These are phyloP conservation scores for Anthoceros angustus DNA, from an alignment of 225 moss, liverwort and hornwort species.

Conservation along the genomic window DNA sequence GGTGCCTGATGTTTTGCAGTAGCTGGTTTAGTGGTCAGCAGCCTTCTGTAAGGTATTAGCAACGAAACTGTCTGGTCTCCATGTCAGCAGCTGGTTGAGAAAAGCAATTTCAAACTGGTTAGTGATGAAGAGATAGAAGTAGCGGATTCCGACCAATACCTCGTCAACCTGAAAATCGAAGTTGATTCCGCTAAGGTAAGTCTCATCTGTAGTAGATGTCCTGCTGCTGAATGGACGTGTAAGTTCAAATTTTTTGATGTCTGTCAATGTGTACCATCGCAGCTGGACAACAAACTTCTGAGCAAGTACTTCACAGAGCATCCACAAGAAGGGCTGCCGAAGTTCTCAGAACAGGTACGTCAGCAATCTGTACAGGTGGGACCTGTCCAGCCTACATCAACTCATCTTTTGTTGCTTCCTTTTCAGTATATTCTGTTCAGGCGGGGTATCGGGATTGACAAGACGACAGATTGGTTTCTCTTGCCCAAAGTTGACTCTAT, in stretches of 20 bases:
- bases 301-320: neutral
- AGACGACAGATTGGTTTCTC: slow-evolving; percentile 49
- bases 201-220: neutral
- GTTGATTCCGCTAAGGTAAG: neutral
- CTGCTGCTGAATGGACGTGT: too few relatives aligned
- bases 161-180: neutral
- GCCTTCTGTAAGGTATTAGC: neutral
- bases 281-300: neutral
- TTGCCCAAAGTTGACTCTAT: slow-evolving; percentile 44
- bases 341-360: neutral
- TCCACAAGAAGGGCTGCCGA: neutral
- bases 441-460: slow-evolving; percentile 50
- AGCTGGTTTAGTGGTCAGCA: neutral
- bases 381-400: neutral
- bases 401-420: neutral
- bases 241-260: too few relatives aligned
- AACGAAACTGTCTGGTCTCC: slow-evolving; percentile 6
- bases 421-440: slow-evolving; percentile 45
- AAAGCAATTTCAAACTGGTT: slow-evolving; percentile 48
- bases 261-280: neutral
- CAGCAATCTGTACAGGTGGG: neutral
- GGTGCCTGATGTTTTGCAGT: slow-evolving; percentile 13
- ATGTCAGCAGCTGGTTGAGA: slow-evolving; percentile 33
- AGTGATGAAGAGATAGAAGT: slow-evolving; percentile 44
- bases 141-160: slow-evolving; percentile 33